Evolutionary conservation across 306 rosid species (phyloP).

Genomic region (Leucaena leucocephala): DNA sequence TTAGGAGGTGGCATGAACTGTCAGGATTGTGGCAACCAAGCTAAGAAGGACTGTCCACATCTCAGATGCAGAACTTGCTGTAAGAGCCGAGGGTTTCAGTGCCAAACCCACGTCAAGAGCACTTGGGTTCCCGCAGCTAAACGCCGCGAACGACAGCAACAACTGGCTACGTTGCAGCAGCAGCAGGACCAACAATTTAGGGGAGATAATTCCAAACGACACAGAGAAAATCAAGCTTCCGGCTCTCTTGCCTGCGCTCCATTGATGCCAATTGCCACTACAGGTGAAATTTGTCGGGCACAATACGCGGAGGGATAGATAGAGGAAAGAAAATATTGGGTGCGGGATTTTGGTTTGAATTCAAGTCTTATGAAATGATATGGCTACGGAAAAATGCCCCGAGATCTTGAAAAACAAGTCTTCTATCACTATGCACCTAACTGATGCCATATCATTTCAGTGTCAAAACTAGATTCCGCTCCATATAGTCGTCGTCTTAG

Average conservation of each 20-base stretch:
- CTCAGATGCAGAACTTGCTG: slow-evolving; percentile 74
- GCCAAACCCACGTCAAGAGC: slow-evolving; percentile 90
- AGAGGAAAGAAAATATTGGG: neutral
- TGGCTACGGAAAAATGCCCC: slow-evolving; percentile 13
- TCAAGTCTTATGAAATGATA: slow-evolving; percentile 5
- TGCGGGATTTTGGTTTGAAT: slow-evolving; percentile 14
- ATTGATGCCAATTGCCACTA: slow-evolving; percentile 47
- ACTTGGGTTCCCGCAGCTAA: slow-evolving; percentile 98
- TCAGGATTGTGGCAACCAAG: slow-evolving; percentile 80
- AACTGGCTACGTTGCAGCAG: slow-evolving; percentile 46
- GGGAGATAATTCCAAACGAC: slow-evolving; percentile 53
- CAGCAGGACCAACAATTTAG: slow-evolving; percentile 36
- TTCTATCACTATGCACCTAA: slow-evolving; percentile 34
- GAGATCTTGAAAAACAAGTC: slow-evolving; percentile 32
- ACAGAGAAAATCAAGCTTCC: slow-evolving; percentile 45
- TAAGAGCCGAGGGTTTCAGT: slow-evolving; percentile 77
- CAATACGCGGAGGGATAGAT: neutral
- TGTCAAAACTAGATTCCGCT: slow-evolving; percentile 42
- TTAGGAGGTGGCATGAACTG: slow-evolving; percentile 53
- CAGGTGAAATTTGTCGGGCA: slow-evolving; percentile 57
- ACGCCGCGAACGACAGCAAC: slow-evolving; percentile 88
- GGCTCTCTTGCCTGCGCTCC: slow-evolving; percentile 55
- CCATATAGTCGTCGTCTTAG: slow-evolving; percentile 29
- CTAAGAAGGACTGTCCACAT: slow-evolving; percentile 72
- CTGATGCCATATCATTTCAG: slow-evolving; percentile 45